Evolutionary conservation across 2,329 filamentous ascomycete species (phyloP).

Genomic region (Fusarium sp.): DNA sequence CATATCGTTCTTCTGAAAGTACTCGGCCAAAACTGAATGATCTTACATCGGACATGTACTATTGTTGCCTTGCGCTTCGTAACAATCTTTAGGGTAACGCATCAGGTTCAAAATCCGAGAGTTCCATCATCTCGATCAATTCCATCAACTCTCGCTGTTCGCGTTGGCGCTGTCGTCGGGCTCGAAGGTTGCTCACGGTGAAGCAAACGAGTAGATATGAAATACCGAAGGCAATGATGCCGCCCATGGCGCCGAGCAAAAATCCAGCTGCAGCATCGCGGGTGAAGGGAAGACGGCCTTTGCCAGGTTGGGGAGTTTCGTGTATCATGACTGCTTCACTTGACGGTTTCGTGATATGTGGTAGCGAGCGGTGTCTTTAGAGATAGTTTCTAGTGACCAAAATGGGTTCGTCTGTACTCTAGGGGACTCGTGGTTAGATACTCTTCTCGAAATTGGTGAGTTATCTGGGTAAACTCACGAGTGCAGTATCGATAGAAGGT

Average conservation of each 20-base stretch:
- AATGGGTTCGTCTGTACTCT: background rate
- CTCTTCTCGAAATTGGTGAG: background rate
- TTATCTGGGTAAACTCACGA: background rate
- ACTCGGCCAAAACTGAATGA: background rate
- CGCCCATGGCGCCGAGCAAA: constrained; percentile 21
- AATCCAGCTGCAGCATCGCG: constrained; percentile 29
- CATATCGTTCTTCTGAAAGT: background rate
- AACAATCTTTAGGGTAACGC: background rate
- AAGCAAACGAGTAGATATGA: constrained; percentile 25
- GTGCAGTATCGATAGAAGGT: background rate
- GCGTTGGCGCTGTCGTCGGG: background rate
- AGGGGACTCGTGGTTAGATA: background rate
- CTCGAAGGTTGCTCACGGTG: background rate
- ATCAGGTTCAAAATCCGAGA: background rate
- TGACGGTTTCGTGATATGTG: background rate
- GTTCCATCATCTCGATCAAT: background rate
- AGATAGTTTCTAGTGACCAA: background rate
- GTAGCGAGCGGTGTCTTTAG: background rate
- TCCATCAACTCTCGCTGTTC: background rate
- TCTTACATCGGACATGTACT: too few species aligned
- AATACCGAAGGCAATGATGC: constrained; percentile 25
- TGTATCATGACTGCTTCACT: background rate
- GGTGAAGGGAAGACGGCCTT: constrained; percentile 1
- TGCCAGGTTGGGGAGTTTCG: constrained; percentile 1
- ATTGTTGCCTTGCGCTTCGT: background rate